Evolutionary conservation across 208 protist genomes (phyloP), one percentile per base, ranked within the genome.

Genomic region (Leptomonas pyrrhocoris): DNA sequence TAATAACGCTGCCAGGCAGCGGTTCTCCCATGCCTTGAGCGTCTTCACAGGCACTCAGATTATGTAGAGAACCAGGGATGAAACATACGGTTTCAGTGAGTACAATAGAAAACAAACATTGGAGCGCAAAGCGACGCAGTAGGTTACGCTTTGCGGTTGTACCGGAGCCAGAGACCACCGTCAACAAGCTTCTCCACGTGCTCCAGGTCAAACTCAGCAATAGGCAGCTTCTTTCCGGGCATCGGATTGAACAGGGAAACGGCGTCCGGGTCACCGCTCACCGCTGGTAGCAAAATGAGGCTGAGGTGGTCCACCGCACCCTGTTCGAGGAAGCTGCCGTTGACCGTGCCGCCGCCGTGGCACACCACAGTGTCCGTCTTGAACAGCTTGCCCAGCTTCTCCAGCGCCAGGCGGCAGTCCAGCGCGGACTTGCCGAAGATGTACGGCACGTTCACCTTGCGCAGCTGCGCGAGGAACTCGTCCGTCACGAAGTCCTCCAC

Each of bases 341-440:
- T 79, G 43, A 73, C 11, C 13, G 74, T 79, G 46, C 61, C 61
- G 28, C 74, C 74, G 28, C 72, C 66, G 66, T 79, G 74, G 25
- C 72, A 68, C 15, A 65, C 49, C 4, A 79, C 74, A 23, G 5
- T 12, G 53, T 73, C 38, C 21, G 60, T 60, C 19, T 63, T 54
- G 38, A 79, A 64, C 21, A 68, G 61, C 63, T 56, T 42, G 23
- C 55, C 63, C 25, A 72, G 43, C 58, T 79, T 79, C 18, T 67
- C 30, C 31, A 69, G 56, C 21, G 73, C 64, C 3, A 73, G 42
- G 38, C 54, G 43, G 46, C 66, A 69, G 50, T 72, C 58, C n/a
- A 79, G 65, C 59, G 62, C 65, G 15, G 45, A 36, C 51, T 79
- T 67, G 53, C 73, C 73, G 48, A 79, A 79, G 60, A 79, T 68